Conservation (phyloP, 306 rosid species). For the Castanea sativa region DNA sequence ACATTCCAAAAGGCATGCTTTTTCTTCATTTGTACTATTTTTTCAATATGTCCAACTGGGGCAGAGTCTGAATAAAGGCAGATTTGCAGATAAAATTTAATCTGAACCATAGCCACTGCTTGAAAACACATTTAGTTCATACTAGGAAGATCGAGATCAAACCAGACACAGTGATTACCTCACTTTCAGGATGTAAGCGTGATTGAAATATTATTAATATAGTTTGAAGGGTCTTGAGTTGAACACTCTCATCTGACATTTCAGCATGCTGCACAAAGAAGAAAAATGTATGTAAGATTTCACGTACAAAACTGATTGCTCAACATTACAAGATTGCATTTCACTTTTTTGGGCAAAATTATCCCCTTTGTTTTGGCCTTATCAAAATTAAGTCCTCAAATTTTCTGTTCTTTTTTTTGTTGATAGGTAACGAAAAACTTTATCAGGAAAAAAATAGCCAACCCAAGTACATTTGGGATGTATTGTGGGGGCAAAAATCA, state of each 20-base stretch:
- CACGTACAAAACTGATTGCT: constrained; percentile 2
- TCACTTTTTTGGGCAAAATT: neutral
- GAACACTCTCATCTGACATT: constrained; percentile 85
- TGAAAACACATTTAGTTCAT: neutral
- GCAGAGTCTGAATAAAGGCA: constrained; percentile 7
- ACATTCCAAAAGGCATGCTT: neutral
- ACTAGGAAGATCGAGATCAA: neutral
- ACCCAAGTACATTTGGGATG: too few species aligned
- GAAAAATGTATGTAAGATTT: constrained; percentile 20
- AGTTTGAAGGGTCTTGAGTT: constrained; percentile 96
- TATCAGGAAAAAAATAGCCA: too few species aligned
- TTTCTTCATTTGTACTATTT: neutral
- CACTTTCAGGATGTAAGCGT: constrained; percentile 86
- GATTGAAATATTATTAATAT: constrained; percentile 86
- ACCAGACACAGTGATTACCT: constrained; percentile 40
- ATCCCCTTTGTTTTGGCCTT: too few species aligned
- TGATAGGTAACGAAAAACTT: too few species aligned
- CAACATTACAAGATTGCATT: neutral
- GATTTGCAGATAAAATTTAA: constrained; percentile 21
- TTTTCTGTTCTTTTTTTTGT: too few species aligned
- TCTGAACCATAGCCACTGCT: neutral
- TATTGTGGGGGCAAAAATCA: too few species aligned
- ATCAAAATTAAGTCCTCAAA: too few species aligned
- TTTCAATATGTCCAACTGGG: neutral
- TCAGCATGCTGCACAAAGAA: constrained; percentile 82